Base-by-base conservation (phyloP, 495 filamentous ascomycete species). In the Trichoderma reesei region DNA sequence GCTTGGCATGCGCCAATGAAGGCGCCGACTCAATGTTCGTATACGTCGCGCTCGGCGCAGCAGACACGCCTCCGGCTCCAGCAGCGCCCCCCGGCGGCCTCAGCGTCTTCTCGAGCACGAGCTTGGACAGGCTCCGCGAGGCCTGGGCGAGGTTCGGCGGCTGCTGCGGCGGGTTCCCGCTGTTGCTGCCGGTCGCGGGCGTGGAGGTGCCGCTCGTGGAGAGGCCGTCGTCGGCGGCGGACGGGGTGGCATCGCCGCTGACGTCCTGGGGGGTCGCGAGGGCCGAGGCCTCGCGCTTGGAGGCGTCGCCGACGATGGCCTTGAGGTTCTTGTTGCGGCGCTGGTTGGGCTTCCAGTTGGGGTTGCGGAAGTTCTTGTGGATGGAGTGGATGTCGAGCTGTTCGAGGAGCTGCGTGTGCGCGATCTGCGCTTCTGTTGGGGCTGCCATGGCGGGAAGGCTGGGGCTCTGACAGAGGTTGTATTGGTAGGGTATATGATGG, bases 301-400 rank as follows among this genome's bases (percentile, higher is more conserved):
- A 82, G 36, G 87, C 90, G 68, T 98, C 94, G n/a, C 90, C 86
- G 66, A 98, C 82, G 65, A 98, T 91, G 72, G 96, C 90, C 75
- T 98, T 98, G 75, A 98, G 87, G 71, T 95, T 96, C 79, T 97
- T 97, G 81, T 97, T 98, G 73, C 94, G 91, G 14, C 94, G 91
- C 74, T 91, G 88, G 64, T 92, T 89, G 18, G 95, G 89, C 66
- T 87, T 90, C 93, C 93, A 98, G 71, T 86, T 74, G 0, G 87
- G 78, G 71, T 91, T 96, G 67, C 94, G 91, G 80, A 95, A 98
- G 63, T 85, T 89, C 72, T 92, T 91, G 33, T 82, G 87, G 70
- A 90, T 81, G 18, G 84, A 79, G 65, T 91, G 86, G 68, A 96
- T 89, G 75, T 98, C 94, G 65, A 98, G 89, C 66, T 86, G 74